Percentiles rank a stretch among this genome's conserved stretches.
phyloP scores from a whole-genome alignment of 305 asterid species.

The Plantago coronopus region DNA sequence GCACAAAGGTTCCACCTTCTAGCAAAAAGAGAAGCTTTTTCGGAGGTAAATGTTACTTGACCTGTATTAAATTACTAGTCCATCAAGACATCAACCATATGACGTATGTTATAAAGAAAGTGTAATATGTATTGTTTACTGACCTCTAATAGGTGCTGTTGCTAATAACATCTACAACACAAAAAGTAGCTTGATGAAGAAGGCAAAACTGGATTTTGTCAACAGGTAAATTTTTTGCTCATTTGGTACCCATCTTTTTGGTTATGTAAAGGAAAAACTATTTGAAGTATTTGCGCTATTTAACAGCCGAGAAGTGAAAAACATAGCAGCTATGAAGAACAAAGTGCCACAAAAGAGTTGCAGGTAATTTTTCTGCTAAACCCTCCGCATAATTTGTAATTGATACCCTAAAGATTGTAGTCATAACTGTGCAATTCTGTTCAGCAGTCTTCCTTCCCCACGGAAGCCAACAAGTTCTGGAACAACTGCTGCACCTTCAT shows the following conservation, averaged over 20 bases:
- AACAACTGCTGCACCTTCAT: slow-evolving; percentile 34
- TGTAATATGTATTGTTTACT: slow-evolving; percentile 17
- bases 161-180: slow-evolving; percentile 57
- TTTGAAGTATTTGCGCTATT: slow-evolving; percentile 8
- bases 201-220: slow-evolving; percentile 72
- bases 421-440: slow-evolving; percentile 17
- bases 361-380: slow-evolving; percentile 38
- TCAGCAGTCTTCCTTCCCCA: slow-evolving; percentile 34
- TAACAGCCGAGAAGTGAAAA: slow-evolving; percentile 74
- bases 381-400: background rate
- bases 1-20: slow-evolving; percentile 86
- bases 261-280: background rate
- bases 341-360: slow-evolving; percentile 43
- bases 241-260: slow-evolving; percentile 1
- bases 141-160: slow-evolving; percentile 32
- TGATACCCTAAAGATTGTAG: slow-evolving; percentile 3
- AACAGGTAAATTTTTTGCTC: slow-evolving; percentile 49
- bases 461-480: slow-evolving; percentile 39
- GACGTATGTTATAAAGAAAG: slow-evolving; percentile 7
- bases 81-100: background rate
- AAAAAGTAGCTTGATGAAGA: slow-evolving; percentile 81
- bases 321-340: slow-evolving; percentile 61
- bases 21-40: slow-evolving; percentile 61
- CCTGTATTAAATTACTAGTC: slow-evolving; percentile 16
- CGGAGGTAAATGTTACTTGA: slow-evolving; percentile 54